These are phyloP conservation scores for Cladophialophora exuberans DNA, from an alignment of 2,329 filamentous ascomycete genomes.

Conservation along the genomic window DNA sequence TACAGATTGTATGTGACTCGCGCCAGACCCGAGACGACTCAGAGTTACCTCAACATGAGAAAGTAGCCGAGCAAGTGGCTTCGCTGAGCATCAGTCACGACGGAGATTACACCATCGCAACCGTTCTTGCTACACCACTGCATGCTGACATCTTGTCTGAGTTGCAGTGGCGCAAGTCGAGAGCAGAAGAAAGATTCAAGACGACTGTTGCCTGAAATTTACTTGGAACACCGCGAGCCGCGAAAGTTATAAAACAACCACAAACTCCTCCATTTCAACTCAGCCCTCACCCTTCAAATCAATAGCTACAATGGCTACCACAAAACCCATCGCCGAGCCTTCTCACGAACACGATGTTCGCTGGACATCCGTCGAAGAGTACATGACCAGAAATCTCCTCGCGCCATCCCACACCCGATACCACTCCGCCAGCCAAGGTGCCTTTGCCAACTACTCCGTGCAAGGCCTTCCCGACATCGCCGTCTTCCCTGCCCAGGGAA, in stretches of 20 bases:
- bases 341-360: slow-evolving; percentile 18
- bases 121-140: slow-evolving; percentile 42
- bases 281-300: background rate
- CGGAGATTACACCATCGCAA: slow-evolving; percentile 70
- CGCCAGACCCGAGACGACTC: background rate
- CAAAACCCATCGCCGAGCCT: background rate
- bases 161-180: slow-evolving; percentile 11
- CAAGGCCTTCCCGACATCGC: slow-evolving; percentile 45
- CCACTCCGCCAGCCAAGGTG: slow-evolving; percentile 36
- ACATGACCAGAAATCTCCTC: slow-evolving; percentile 24
- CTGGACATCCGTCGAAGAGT: slow-evolving; percentile 27
- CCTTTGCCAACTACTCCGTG: slow-evolving; percentile 38
- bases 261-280: no score
- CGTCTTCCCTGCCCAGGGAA: slow-evolving; percentile 42
- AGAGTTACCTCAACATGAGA: slow-evolving; percentile 15
- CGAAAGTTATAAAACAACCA: background rate
- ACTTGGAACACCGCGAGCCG: background rate
- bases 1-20: slow-evolving; percentile 33
- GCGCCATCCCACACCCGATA: slow-evolving; percentile 30
- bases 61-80: slow-evolving; percentile 58
- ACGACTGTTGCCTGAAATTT: background rate
- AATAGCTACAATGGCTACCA: slow-evolving; percentile 1
- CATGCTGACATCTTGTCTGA: slow-evolving; percentile 27
- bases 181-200: slow-evolving; percentile 20
- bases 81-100: slow-evolving; percentile 86